phyloP scores from a whole-genome alignment of 2,329 filamentous ascomycete species.

The Alternaria hordeiaustralica region DNA sequence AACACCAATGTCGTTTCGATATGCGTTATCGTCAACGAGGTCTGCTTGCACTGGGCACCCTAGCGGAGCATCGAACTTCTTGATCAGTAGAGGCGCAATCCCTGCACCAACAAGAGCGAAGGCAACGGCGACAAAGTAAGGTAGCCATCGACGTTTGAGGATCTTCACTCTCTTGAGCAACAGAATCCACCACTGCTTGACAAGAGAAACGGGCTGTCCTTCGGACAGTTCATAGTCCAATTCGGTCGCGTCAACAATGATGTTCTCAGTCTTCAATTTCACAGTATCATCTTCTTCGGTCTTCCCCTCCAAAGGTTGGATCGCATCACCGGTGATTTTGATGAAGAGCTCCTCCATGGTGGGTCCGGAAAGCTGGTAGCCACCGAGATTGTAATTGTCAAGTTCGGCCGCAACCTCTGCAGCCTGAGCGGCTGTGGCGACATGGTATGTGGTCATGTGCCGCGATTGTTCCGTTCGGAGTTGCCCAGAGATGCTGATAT shows the following conservation, averaged over 20 bases:
- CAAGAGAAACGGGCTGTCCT: conserved; percentile 71
- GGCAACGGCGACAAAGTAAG: conserved; percentile 74
- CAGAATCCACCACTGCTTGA: conserved; percentile 72
- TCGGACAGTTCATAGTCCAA: conserved; percentile 59
- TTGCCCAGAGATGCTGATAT: conserved; percentile 62
- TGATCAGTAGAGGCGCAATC: conserved; percentile 75
- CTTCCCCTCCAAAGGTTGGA: not conserved
- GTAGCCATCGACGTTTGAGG: conserved; percentile 75
- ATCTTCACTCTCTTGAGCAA: conserved; percentile 78
- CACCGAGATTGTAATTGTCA: not conserved
- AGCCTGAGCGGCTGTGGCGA: not conserved
- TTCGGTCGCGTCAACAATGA: not conserved
- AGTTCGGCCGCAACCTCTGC: not conserved
- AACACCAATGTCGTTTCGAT: not conserved
- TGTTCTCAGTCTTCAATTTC: not conserved
- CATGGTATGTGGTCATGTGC: not conserved
- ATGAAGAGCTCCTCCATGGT: not conserved
- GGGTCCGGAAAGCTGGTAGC: not conserved
- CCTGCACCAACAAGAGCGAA: conserved; percentile 80
- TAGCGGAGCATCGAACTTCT: conserved; percentile 58
- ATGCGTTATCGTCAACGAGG: conserved; percentile 1
- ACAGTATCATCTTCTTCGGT: not conserved
- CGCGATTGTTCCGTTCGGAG: conserved; percentile 53
- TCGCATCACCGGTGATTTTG: not conserved
- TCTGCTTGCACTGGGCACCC: conserved; percentile 41